phyloP scores from a whole-genome alignment of 1,284 basidiomycete species.

The Rhodotorula sp. region DNA sequence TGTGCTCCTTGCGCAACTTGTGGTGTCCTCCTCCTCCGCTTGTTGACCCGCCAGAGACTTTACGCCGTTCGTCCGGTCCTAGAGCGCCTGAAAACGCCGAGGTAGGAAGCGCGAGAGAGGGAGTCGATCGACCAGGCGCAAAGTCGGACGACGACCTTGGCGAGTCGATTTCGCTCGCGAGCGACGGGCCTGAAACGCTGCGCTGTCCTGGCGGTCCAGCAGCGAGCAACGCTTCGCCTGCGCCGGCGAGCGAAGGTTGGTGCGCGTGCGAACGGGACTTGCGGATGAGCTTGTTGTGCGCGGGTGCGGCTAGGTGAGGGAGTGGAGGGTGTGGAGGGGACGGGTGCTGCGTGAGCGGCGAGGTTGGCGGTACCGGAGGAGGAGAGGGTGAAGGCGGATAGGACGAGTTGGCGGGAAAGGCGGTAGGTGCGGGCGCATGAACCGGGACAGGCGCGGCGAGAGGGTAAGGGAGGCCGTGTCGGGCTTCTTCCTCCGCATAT shows the following conservation, averaged over 20 bases:
- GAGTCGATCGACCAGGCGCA: too few relatives aligned
- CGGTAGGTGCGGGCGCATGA: neutral
- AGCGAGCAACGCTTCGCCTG: neutral
- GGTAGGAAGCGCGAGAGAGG: too few relatives aligned
- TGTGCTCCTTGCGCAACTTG: conserved; percentile 8
- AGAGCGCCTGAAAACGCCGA: too few relatives aligned
- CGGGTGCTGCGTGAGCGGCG: neutral
- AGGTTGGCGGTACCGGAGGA: neutral
- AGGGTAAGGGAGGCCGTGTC: neutral
- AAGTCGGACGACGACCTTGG: too few relatives aligned
- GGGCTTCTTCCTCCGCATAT: too few relatives aligned
- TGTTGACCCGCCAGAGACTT: too few relatives aligned
- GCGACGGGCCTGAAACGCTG: neutral
- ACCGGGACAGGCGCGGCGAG: neutral
- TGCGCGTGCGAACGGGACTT: conserved; percentile 17
- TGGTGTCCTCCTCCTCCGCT: too few relatives aligned
- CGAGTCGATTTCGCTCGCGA: too few relatives aligned
- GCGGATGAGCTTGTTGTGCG: conserved; percentile 17
- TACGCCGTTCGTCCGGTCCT: neutral
- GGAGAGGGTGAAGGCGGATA: neutral
- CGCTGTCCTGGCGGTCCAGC: neutral
- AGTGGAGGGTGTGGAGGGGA: neutral
- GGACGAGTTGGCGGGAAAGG: neutral
- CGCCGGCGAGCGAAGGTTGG: neutral
- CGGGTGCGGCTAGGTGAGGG: neutral